A percentile compares a stretch with the other conserved stretches of the same genome.
These are phyloP conservation scores for Apiospora saccharicola DNA, from an alignment of 2,329 filamentous ascomycete genomes.

Conservation along the genomic window DNA sequence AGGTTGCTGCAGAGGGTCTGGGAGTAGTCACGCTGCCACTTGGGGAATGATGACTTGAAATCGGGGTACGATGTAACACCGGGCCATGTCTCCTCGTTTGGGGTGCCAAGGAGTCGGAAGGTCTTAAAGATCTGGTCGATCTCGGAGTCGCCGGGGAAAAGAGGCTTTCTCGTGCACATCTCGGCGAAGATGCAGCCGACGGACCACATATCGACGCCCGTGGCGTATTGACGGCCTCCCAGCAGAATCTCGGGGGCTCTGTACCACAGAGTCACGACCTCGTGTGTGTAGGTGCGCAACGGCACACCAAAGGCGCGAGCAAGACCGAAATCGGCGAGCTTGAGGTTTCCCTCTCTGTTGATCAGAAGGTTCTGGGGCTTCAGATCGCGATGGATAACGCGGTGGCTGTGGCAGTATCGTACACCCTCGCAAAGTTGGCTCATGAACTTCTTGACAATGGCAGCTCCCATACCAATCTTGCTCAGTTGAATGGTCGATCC, in stretches of 20 bases:
- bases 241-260: slow-evolving; percentile 89
- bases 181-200: slow-evolving; percentile 94
- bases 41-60: slow-evolving; percentile 91
- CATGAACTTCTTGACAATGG: slow-evolving; percentile 94
- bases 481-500: slow-evolving; percentile 70
- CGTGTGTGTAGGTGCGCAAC: slow-evolving; percentile 89
- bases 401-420: slow-evolving; percentile 87
- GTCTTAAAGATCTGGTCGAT: slow-evolving; percentile 96
- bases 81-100: slow-evolving; percentile 83
- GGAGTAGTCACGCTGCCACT: slow-evolving; percentile 79
- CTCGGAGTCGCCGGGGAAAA: slow-evolving; percentile 92
- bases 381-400: slow-evolving; percentile 85
- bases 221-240: slow-evolving; percentile 90
- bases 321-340: slow-evolving; percentile 89
- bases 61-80: slow-evolving; percentile 95
- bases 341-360: slow-evolving; percentile 85
- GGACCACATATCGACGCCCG: slow-evolving; percentile 96
- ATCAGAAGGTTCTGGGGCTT: slow-evolving; percentile 93
- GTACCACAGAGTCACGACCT: slow-evolving; percentile 96
- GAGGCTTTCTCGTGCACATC: slow-evolving; percentile 92
- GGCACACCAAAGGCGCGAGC: slow-evolving; percentile 92
- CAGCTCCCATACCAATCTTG: slow-evolving; percentile 75
- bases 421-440: slow-evolving; percentile 84
- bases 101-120: slow-evolving; percentile 86
- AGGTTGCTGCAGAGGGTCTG: slow-evolving; percentile 74